Base-by-base conservation (phyloP, 345 rosid species). In the Stellera chamaejasme region DNA sequence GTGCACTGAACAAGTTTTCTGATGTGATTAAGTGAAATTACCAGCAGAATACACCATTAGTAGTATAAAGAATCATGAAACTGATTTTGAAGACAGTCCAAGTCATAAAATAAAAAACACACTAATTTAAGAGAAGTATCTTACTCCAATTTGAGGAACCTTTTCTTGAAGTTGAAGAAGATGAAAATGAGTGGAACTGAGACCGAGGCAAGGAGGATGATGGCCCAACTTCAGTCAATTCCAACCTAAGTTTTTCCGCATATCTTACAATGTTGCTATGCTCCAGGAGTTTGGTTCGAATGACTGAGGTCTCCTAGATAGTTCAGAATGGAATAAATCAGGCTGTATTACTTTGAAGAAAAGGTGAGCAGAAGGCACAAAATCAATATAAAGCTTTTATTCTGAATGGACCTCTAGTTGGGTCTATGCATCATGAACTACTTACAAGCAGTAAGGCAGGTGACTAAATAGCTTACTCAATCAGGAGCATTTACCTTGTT, bases 241-340 rank as follows among this genome's bases (percentile, higher is more conserved):
- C 83, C 11, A 60, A 51, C 79, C 80, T 87, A 14, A 72, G 78
- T 59, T 69, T 87, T 66, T 81, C 95, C 16, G 88, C 88, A 72
- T 80, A 93, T 56, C 77, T 70, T 52, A 87, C 59, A 23, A 93
- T 70, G 64, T 80, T 93, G 42, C 59, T 51, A 52, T 82, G 82
- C 73, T 83, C 88, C 64, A 76, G 55, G 66, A 93, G 84, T 63
- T 79, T 68, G 62, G 59, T 46, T 47, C 79, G 81, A 54, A 93
- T 76, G 54, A 63, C 72, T 14, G 99, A 93, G 11, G 79, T 64
- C 63, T 80, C 96, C 99, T 89, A 66, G 59, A 28, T 56, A 68
- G 52, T 48, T 49, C 59, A 59, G n/a, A 55, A 54, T 58, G 45
- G 25, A 59, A 57, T 43, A 10, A 42, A 55, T 59, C 51, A 61